Base-by-base conservation (phyloP, 176 grass and related monocot genomes). In the Bolboschoenus planiculmis region DNA sequence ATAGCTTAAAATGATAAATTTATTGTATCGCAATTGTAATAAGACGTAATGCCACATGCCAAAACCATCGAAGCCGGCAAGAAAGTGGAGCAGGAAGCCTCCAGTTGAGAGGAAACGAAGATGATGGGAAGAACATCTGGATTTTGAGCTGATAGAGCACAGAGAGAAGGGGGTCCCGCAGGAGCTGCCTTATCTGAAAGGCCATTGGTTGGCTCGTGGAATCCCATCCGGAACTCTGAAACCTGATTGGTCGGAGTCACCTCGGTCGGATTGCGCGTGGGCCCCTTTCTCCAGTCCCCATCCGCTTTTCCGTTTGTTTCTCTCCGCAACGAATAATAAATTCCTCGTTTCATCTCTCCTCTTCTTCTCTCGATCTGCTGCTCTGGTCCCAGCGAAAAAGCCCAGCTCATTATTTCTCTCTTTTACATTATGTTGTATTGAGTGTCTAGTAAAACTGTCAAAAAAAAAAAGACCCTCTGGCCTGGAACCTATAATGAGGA, bases 331-430 rank as follows among this genome's bases (percentile, higher is more conserved):
- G 3, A 60, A 60, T n/a, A 68, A 68, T 40, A n/a, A 51, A 51
- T 76, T 50, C 46, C 44, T 50, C 23, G 26, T 76, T 76, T 76
- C 46, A 31, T 18, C 43, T 10, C 70, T 39, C 39, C 34, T 68
- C 3, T 11, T 15, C 23, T 26, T 5, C 2, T 74, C 8, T 74
- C 39, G 47, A 0, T 73, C 71, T 6, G n/a, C 1, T 6, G 8
- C 16, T 77, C 26, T 77, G 72, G 72, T 77, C 72, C 72, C 72
- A 53, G 23, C 4, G n/a, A 77, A 48, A 77, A 53, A 13, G 72
- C 10, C 24, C 0, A 48, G 27, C 7, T 31, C 26, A 50, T 20
- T 77, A 77, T 51, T 53, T 77, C 29, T 46, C 27, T 51, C 53
- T 47, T 77, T 51, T 59, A 26, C 55, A 57, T 68, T 37, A 66